phyloP scores from a whole-genome alignment of 1,284 basidiomycete genomes.

The Heliocybe sulcata region DNA sequence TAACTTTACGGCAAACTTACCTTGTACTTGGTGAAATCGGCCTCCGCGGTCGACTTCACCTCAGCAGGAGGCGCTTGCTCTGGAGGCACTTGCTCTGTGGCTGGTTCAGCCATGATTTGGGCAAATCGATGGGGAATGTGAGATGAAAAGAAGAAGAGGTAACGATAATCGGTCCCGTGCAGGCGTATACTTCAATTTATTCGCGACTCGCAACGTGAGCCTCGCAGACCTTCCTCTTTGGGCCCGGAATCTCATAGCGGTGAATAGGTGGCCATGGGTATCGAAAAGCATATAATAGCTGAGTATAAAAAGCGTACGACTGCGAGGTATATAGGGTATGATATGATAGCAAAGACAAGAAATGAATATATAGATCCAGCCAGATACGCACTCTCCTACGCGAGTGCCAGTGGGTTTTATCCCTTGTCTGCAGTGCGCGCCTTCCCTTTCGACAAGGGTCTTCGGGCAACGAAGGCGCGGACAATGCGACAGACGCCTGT shows the following conservation, averaged over 20 bases:
- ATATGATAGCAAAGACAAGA: background rate
- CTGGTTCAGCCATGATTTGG: background rate
- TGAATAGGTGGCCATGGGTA: too few relatives aligned
- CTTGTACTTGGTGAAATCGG: conserved; percentile 82
- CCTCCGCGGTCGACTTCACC: conserved; percentile 45
- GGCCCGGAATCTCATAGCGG: background rate
- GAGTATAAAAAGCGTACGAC: background rate
- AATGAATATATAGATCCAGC: background rate
- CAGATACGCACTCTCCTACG: background rate
- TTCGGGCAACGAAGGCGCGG: conserved; percentile 34
- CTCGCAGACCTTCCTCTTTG: background rate
- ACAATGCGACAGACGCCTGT: conserved; percentile 20
- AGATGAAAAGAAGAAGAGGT: background rate
- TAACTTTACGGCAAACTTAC: conserved; percentile 26
- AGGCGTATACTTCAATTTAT: background rate
- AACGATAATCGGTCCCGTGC: background rate
- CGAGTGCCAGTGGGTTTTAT: conserved; percentile 4
- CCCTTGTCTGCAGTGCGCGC: conserved; percentile 22
- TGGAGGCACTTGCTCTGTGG: conserved; percentile 9
- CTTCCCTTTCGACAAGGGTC: conserved; percentile 19
- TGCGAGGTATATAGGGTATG: background rate
- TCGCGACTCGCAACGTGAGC: background rate
- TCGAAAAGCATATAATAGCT: background rate
- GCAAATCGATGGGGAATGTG: background rate
- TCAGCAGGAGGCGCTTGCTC: conserved; percentile 25